phyloP scores from a whole-genome alignment of 1,139 yeast species.

The Candida mesenterica region DNA sequence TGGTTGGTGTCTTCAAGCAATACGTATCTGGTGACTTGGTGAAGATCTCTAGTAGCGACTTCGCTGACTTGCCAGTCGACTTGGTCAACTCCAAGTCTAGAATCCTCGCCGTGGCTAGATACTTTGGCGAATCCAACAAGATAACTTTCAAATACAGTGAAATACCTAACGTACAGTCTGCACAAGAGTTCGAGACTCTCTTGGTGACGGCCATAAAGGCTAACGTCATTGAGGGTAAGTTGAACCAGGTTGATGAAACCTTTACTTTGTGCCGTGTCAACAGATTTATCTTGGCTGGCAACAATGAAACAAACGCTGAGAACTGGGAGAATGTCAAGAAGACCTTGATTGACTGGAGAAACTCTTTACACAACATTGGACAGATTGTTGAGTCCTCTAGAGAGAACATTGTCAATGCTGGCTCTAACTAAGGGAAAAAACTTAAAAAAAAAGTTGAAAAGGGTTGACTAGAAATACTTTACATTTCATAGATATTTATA shows the following conservation, averaged over 20 bases:
- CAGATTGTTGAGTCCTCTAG: conserved; percentile 45
- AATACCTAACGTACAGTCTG: conserved; percentile 34
- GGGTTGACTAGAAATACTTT: neutral
- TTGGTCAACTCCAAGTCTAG: conserved; percentile 36
- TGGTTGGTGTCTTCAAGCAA: conserved; percentile 29
- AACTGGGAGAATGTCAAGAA: conserved; percentile 39
- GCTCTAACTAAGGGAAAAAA: conserved; percentile 11
- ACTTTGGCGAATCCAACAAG: conserved; percentile 28
- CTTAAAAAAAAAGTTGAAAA: neutral
- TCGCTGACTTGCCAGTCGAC: conserved; percentile 20
- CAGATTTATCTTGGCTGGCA: conserved; percentile 42
- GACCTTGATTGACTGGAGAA: conserved; percentile 41
- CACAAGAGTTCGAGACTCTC: conserved; percentile 40
- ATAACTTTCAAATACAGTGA: conserved; percentile 37
- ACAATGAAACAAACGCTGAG: conserved; percentile 27
- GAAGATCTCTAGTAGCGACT: conserved; percentile 13
- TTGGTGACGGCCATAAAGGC: conserved; percentile 46
- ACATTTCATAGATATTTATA: neutral
- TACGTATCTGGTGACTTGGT: conserved; percentile 39
- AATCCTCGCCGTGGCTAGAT: conserved; percentile 44
- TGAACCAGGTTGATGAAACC: conserved; percentile 45
- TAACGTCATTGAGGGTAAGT: conserved; percentile 47
- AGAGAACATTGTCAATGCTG: conserved; percentile 41
- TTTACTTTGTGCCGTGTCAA: conserved; percentile 45
- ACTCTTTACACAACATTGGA: conserved; percentile 40